A percentile compares a stretch with the other conserved stretches of the same genome.
Evolutionary conservation across 163 green algal genomes (phyloP).

Genomic region (Chlorella variabilis): DNA sequence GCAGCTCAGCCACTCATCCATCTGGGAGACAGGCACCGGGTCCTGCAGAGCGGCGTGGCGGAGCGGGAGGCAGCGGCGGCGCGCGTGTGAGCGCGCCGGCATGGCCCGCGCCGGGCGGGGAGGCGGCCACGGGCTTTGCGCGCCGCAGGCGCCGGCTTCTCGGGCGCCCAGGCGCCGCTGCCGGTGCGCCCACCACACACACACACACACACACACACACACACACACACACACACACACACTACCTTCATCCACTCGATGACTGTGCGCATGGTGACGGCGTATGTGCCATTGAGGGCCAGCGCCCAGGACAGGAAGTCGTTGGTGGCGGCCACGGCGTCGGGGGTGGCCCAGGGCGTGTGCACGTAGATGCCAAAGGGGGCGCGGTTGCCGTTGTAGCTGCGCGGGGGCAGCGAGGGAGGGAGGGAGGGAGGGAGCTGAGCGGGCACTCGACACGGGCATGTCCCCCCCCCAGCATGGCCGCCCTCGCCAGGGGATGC

Average conservation of each 20-base stretch:
- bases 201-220: no score
- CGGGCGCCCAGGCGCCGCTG: not conserved
- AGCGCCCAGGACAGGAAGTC: conserved; percentile 38
- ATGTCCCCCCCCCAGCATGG: not conserved
- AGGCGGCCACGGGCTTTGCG: not conserved
- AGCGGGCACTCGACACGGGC: not conserved
- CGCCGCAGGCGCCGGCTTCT: not conserved
- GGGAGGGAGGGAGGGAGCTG: no score
- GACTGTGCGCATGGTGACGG: conserved; percentile 45
- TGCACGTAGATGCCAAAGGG: conserved; percentile 36
- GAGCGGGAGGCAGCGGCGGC: not conserved
- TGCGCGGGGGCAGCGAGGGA: not conserved
- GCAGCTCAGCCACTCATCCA: conserved; percentile 37
- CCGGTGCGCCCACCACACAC: no score
- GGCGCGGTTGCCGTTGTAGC: conserved; percentile 37
- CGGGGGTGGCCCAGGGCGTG: conserved; percentile 24
- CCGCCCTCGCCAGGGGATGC: not conserved
- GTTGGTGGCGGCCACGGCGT: not conserved
- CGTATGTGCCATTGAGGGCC: conserved; percentile 24
- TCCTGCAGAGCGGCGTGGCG: conserved; percentile 1
- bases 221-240: conserved; percentile 1
- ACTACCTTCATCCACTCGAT: conserved; percentile 48
- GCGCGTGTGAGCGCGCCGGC: not conserved
- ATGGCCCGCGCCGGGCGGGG: not conserved
- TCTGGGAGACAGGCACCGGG: conserved; percentile 29